phyloP scores from a whole-genome alignment of 2,329 filamentous ascomycete genomes.

The Fusarium cyanostomum region DNA sequence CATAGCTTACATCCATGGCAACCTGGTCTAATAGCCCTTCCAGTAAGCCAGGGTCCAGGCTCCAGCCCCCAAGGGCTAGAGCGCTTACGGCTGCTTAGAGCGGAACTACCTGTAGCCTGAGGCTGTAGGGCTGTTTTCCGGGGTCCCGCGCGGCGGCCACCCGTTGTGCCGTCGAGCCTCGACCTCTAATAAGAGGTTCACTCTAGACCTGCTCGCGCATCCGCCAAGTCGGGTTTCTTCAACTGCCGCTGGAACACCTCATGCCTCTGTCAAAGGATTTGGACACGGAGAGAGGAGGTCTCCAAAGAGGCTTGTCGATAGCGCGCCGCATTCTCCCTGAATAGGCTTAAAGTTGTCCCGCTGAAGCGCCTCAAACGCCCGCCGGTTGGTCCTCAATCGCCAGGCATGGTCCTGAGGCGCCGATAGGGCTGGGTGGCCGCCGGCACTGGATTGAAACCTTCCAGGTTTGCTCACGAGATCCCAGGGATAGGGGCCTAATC shows the following conservation, averaged over 20 bases:
- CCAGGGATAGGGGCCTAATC: background rate
- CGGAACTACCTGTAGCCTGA: too few relatives aligned
- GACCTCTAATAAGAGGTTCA: background rate
- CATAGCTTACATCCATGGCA: constrained; percentile 24
- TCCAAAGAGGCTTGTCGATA: constrained; percentile 8
- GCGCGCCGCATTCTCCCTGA: background rate
- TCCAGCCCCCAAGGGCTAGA: constrained; percentile 18
- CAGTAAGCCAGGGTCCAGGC: constrained; percentile 6
- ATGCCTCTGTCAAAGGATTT: too few relatives aligned
- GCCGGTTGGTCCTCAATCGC: background rate
- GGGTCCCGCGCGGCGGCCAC: background rate
- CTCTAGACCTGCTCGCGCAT: background rate
- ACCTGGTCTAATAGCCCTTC: background rate
- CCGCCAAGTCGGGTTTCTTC: background rate
- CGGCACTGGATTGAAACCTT: too few relatives aligned
- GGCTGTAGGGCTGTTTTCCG: constrained; percentile 18
- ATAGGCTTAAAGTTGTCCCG: background rate
- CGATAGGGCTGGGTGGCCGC: constrained; percentile 1
- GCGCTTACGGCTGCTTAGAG: background rate
- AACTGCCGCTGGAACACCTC: too few relatives aligned
- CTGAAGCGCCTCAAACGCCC: constrained; percentile 5
- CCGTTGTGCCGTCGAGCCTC: background rate
- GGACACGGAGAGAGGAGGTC: background rate
- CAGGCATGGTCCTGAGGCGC: background rate
- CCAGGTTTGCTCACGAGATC: background rate